Conservation (phyloP, 179 eudicot species). For the Dionaea muscipula region DNA sequence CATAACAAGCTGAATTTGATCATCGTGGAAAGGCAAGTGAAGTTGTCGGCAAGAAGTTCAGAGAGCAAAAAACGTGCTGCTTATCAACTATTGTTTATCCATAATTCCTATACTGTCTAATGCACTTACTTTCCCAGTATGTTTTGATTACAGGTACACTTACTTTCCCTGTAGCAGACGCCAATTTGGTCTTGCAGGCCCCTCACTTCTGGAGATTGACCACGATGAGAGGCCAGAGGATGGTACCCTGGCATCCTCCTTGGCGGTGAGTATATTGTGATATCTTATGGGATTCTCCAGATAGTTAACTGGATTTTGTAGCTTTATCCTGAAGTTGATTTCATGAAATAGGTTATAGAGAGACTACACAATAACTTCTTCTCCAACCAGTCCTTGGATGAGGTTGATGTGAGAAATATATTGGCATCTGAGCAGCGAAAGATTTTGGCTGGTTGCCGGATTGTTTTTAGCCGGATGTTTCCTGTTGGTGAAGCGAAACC, state of each 20-base stretch:
- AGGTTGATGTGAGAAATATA: conserved; percentile 86
- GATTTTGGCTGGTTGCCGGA: conserved; percentile 69
- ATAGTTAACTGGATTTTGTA: background rate
- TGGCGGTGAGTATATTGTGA: conserved; percentile 50
- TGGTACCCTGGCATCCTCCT: conserved; percentile 84
- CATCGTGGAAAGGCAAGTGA: conserved; percentile 76
- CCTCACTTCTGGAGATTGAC: conserved; percentile 94
- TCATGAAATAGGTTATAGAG: conserved; percentile 59
- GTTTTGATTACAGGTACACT: conserved; percentile 46
- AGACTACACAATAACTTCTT: conserved; percentile 74
- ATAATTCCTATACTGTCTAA: background rate
- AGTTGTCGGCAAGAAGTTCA: background rate
- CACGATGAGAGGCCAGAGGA: conserved; percentile 94
- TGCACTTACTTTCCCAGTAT: background rate
- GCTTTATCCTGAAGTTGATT: background rate
- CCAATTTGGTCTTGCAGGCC: conserved; percentile 93
- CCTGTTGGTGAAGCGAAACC: conserved; percentile 89
- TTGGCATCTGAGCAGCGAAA: conserved; percentile 82
- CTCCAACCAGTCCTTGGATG: conserved; percentile 56
- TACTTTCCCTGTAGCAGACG: conserved; percentile 96
- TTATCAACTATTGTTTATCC: background rate
- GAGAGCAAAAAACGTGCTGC: background rate
- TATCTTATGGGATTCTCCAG: background rate
- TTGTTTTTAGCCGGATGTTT: conserved; percentile 82
- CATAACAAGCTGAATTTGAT: conserved; percentile 88